A percentile compares a stretch with the other conserved stretches of the same genome.
Evolutionary conservation across 352 stramenopile genomes (phyloP).

Genomic region (Globisporangium recalcitrans): DNA sequence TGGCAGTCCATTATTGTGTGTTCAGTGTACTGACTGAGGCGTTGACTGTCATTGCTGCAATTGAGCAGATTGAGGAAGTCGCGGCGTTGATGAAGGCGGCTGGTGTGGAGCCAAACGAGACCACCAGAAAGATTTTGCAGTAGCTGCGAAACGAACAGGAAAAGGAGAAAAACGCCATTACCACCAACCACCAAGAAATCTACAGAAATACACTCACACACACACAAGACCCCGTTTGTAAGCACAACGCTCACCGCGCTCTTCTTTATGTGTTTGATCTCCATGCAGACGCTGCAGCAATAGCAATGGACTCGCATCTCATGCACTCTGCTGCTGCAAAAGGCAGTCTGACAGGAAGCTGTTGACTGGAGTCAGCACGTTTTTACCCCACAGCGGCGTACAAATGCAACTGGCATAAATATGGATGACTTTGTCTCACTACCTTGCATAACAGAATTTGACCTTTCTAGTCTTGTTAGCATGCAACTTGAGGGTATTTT

Average conservation of each 20-base stretch:
- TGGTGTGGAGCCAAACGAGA: conserved; percentile 75
- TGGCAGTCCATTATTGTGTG: conserved; percentile 2
- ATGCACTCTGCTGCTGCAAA: no score
- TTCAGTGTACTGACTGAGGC: not conserved
- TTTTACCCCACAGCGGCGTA: no score
- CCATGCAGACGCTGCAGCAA: not conserved
- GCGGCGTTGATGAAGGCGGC: conserved; percentile 73
- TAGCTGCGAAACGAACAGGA: conserved; percentile 19
- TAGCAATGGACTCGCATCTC: no score
- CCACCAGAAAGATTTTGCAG: conserved; percentile 79
- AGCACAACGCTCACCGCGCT: not conserved
- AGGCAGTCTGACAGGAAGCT: no score
- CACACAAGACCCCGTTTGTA: not conserved
- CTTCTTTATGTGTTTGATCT: not conserved
- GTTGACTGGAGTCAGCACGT: no score
- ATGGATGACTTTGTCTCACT: no score
- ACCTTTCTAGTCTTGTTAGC: no score
- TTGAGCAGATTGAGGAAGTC: conserved; percentile 59
- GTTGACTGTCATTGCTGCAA: not conserved
- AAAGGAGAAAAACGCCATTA: not conserved
- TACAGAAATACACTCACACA: conserved; percentile 10
- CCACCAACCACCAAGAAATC: conserved; percentile 2
- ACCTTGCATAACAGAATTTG: no score
- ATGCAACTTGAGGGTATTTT: no score
- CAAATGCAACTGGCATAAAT: no score